Evolutionary conservation across 2,329 filamentous ascomycete species (phyloP).

Genomic region (Cryphonectria parasitica): DNA sequence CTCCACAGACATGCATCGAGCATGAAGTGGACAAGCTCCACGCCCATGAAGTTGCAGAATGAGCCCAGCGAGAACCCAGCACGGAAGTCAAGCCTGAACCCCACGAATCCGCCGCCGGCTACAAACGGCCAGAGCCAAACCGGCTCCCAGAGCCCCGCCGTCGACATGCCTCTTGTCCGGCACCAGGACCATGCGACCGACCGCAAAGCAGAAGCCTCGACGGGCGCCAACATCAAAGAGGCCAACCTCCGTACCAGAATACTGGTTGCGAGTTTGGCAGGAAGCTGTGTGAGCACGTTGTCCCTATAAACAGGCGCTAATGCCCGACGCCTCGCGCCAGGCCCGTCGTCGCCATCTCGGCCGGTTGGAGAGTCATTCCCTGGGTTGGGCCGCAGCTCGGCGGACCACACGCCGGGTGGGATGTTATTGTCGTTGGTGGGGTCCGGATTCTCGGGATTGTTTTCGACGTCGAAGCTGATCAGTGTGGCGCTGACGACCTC

Average conservation of each 20-base stretch:
- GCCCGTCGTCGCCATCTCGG: constrained; percentile 19
- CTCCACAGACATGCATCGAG: constrained; percentile 53
- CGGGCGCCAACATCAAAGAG: constrained; percentile 49
- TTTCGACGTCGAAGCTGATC: constrained; percentile 65
- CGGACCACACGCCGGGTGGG: constrained; percentile 59
- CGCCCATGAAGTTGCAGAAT: constrained; percentile 49
- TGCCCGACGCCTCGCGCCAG: constrained; percentile 11
- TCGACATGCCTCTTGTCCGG: constrained; percentile 43
- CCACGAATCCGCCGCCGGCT: constrained; percentile 29
- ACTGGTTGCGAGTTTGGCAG: constrained; percentile 51
- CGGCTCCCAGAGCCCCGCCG: constrained; percentile 43
- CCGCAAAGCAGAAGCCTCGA: constrained; percentile 52
- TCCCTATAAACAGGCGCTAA: constrained; percentile 35
- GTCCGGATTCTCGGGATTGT: constrained; percentile 51
- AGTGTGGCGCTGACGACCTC: constrained; percentile 60
- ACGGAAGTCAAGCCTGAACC: constrained; percentile 34
- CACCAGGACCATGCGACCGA: constrained; percentile 49
- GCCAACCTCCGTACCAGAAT: constrained; percentile 50
- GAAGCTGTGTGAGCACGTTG: constrained; percentile 55
- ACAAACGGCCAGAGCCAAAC: constrained; percentile 18
- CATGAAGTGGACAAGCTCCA: constrained; percentile 50
- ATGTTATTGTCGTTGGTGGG: constrained; percentile 38
- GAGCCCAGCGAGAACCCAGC: constrained; percentile 45
- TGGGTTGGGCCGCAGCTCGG: constrained; percentile 58
- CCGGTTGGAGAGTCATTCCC: constrained; percentile 29